phyloP scores from a whole-genome alignment of 192 early-diverging fungal genomes.

The Radiomyces spectabilis region DNA sequence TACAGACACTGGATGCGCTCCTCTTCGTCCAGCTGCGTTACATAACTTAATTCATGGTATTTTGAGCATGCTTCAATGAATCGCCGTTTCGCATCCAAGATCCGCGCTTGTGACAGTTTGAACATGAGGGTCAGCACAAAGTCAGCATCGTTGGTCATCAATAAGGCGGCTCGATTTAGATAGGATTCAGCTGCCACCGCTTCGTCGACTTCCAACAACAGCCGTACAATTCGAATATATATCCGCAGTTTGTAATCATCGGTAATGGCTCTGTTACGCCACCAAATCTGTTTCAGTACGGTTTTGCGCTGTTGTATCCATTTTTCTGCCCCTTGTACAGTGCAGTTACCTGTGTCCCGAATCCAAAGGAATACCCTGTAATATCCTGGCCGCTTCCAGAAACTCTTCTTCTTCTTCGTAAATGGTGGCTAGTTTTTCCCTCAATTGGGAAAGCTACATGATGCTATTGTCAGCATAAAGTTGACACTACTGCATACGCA shows the following conservation, averaged over 20 bases:
- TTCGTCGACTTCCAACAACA: slow-evolving; percentile 83
- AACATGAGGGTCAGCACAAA: slow-evolving; percentile 53
- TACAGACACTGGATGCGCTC: slow-evolving; percentile 52
- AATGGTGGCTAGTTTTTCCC: slow-evolving; percentile 69
- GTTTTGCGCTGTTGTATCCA: not conserved
- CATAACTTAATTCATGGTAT: slow-evolving; percentile 82
- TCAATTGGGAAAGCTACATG: slow-evolving; percentile 56
- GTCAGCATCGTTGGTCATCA: slow-evolving; percentile 51
- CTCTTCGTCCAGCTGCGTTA: slow-evolving; percentile 47
- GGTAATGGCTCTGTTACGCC: slow-evolving; percentile 34
- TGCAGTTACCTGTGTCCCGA: slow-evolving; percentile 65
- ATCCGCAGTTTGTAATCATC: slow-evolving; percentile 69
- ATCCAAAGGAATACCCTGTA: slow-evolving; percentile 88
- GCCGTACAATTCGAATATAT: slow-evolving; percentile 79
- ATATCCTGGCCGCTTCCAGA: slow-evolving; percentile 76
- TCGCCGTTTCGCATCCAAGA: slow-evolving; percentile 76
- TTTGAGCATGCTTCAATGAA: slow-evolving; percentile 81
- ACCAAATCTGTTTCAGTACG: not conserved
- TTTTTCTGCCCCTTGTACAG: not conserved
- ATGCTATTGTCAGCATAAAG: not conserved
- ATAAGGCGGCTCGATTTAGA: slow-evolving; percentile 73
- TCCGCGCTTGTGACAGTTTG: slow-evolving; percentile 74
- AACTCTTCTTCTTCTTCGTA: slow-evolving; percentile 70
- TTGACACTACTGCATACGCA: not conserved
- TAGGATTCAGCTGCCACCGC: slow-evolving; percentile 71